Percentiles rank a stretch among this genome's conserved stretches.
Evolutionary conservation across 2,329 filamentous ascomycete species (phyloP).

Genomic region (Coleophoma eucalyptorum): DNA sequence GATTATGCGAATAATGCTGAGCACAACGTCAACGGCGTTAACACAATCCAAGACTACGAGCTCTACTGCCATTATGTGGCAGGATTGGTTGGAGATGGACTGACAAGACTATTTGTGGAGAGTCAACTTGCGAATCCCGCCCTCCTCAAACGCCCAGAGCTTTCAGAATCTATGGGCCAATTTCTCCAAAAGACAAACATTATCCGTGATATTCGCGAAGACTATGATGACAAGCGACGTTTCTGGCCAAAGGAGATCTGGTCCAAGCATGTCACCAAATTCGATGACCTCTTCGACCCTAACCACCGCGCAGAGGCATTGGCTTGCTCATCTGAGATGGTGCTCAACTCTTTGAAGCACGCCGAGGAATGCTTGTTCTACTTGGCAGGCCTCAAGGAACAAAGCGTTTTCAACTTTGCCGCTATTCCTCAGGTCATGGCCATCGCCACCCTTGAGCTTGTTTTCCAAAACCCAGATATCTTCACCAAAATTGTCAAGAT

Average conservation of each 20-base stretch:
- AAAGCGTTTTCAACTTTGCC: conserved; percentile 98
- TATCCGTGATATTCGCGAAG: conserved; percentile 91
- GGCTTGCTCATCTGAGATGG: conserved; percentile 89
- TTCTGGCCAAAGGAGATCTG: conserved; percentile 98
- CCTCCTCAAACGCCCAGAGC: conserved; percentile 70
- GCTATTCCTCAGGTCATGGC: conserved; percentile 97
- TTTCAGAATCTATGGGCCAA: conserved; percentile 94
- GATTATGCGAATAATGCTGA: conserved; percentile 87
- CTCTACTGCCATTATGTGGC: conserved; percentile 98
- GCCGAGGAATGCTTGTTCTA: conserved; percentile 96
- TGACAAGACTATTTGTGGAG: conserved; percentile 87
- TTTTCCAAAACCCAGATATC: conserved; percentile 86
- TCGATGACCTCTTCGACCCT: conserved; percentile 84
- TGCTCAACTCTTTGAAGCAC: conserved; percentile 82
- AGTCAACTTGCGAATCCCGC: conserved; percentile 82
- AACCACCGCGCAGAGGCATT: conserved; percentile 74
- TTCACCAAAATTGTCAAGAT: conserved; percentile 93
- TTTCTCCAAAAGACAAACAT: conserved; percentile 99
- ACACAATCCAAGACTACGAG: conserved; percentile 86
- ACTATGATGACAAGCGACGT: conserved; percentile 78
- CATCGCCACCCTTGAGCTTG: conserved; percentile 86
- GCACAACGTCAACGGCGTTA: conserved; percentile 73
- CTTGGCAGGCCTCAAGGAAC: conserved; percentile 89
- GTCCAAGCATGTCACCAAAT: conserved; percentile 89
- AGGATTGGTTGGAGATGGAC: conserved; percentile 93